Conservation (phyloP, 306 rosid genomes). For the Neltuma alba region DNA sequence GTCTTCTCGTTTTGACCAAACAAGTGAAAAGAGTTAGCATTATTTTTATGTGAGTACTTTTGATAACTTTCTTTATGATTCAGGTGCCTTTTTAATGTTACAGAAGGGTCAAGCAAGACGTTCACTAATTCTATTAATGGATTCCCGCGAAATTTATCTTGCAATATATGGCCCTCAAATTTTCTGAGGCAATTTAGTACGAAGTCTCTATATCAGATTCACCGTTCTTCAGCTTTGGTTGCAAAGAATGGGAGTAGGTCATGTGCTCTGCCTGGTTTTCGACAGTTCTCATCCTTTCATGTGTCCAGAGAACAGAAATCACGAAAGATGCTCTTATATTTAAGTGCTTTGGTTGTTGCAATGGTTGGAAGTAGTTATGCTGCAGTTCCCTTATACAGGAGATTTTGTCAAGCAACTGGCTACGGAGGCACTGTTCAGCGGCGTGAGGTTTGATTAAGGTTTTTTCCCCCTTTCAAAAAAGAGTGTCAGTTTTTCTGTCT, state of each 20-base stretch:
- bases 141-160: slow-evolving; percentile 41
- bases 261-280: slow-evolving; percentile 43
- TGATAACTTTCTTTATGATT: slow-evolving; percentile 37
- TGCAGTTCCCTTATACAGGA: slow-evolving; percentile 87
- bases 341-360: slow-evolving; percentile 73
- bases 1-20: too few species aligned
- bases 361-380: slow-evolving; percentile 94
- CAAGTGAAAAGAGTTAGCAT: not conserved
- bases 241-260: slow-evolving; percentile 49
- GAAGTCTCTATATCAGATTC: slow-evolving; percentile 41
- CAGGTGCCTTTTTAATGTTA: slow-evolving; percentile 48
- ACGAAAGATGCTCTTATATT: slow-evolving; percentile 67
- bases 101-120: slow-evolving; percentile 41
- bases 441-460: slow-evolving; percentile 64
- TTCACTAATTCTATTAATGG: slow-evolving; percentile 34
- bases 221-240: slow-evolving; percentile 44
- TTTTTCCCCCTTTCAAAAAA: slow-evolving; percentile 25
- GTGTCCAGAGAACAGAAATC: slow-evolving; percentile 69
- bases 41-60: slow-evolving; percentile 15
- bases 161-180: slow-evolving; percentile 33
- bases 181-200: slow-evolving; percentile 44
- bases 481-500: slow-evolving; percentile 11
- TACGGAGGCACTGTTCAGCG: slow-evolving; percentile 94
- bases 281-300: slow-evolving; percentile 56
- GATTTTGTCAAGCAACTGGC: slow-evolving; percentile 96